Evolutionary conservation across 78 protist genomes (phyloP).

Genomic region (Acrasis kona): DNA sequence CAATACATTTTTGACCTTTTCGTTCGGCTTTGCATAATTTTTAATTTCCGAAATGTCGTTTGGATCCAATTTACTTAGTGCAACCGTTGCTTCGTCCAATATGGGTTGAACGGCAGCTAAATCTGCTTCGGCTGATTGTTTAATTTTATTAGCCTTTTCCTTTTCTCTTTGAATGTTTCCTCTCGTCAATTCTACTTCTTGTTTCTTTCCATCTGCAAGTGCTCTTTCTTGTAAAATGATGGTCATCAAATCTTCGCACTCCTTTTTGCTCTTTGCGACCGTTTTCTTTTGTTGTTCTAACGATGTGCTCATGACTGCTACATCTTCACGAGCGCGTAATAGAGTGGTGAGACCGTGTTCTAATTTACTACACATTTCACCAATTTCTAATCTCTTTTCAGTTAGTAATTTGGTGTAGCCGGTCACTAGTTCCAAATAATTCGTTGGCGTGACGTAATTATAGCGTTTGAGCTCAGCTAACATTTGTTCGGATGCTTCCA

Average conservation of each 20-base stretch:
- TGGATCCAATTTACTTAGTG: slow-evolving; percentile 42
- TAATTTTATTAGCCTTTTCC: slow-evolving; percentile 7
- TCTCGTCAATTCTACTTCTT: slow-evolving; percentile 21
- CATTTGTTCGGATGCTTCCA: slow-evolving; percentile 16
- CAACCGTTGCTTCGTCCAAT: slow-evolving; percentile 49
- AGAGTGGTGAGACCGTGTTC: slow-evolving; percentile 55
- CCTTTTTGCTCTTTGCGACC: slow-evolving; percentile 23
- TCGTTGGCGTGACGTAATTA: slow-evolving; percentile 61
- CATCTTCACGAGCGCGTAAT: slow-evolving; percentile 47
- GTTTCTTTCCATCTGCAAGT: slow-evolving; percentile 57
- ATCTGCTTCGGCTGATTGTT: slow-evolving; percentile 51
- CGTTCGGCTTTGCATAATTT: slow-evolving; percentile 63
- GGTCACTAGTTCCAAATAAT: slow-evolving; percentile 38
- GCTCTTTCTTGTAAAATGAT: slow-evolving; percentile 37
- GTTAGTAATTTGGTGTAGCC: slow-evolving; percentile 30
- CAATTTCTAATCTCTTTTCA: slow-evolving; percentile 25
- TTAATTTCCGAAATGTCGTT: slow-evolving; percentile 49
- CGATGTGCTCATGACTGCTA: slow-evolving; percentile 40
- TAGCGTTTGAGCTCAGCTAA: slow-evolving; percentile 12
- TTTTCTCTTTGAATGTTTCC: slow-evolving; percentile 48
- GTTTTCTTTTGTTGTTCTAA: slow-evolving; percentile 30
- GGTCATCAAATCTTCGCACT: slow-evolving; percentile 60
- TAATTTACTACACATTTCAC: slow-evolving; percentile 29
- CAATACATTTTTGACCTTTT: slow-evolving; percentile 41
- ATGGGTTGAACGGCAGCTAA: slow-evolving; percentile 66